Percentiles rank a stretch among this genome's conserved stretches.
phyloP scores from a whole-genome alignment of 345 rosid genomes.

The Moricandia arvensis region DNA sequence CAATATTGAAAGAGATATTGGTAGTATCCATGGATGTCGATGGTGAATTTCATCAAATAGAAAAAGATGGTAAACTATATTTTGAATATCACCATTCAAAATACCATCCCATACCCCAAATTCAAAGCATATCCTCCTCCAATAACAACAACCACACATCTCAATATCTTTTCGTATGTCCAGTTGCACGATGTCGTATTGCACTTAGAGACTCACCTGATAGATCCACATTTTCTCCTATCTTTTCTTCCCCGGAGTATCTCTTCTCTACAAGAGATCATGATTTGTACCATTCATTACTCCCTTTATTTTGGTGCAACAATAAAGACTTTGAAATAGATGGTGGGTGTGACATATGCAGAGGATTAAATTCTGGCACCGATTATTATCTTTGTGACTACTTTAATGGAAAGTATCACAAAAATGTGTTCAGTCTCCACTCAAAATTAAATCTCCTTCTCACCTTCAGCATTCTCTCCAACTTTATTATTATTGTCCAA shows the following conservation, averaged over 20 bases:
- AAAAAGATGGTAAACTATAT: background rate
- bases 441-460: background rate
- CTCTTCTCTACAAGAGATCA: background rate
- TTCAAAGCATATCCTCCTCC: background rate
- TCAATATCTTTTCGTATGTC: background rate
- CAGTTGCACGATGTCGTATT: background rate
- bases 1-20: background rate
- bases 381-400: background rate
- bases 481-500: background rate
- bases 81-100: background rate
- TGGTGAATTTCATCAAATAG: background rate
- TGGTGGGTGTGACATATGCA: background rate
- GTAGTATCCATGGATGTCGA: background rate
- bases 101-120: background rate
- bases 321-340: background rate
- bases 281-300: background rate
- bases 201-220: background rate
- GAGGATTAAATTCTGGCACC: background rate
- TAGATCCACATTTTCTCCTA: background rate
- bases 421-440: background rate
- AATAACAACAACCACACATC: background rate
- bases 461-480: conserved; percentile 1
- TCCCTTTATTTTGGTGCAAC: background rate
- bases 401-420: background rate
- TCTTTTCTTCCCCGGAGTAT: background rate